Evolutionary conservation across 2,329 filamentous ascomycete genomes (phyloP), one percentile per base, ranked within the genome.

Genomic region (Microthyrium microscopicum): DNA sequence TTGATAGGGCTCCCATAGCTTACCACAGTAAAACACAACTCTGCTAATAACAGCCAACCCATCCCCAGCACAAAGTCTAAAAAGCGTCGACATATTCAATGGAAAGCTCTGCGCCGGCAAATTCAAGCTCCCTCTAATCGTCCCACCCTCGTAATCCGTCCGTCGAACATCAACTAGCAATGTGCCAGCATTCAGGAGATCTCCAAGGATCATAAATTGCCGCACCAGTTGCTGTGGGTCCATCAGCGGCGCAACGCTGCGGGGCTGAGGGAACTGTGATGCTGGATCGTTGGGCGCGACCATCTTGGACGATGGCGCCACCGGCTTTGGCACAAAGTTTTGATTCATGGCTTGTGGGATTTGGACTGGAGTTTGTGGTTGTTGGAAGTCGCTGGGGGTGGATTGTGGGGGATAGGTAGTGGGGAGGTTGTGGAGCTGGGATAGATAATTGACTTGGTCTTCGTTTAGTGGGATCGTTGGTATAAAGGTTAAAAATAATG

Each of bases 71-170:
- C 55, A 58, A 20, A 63, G 39, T 34, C 58, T 49, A 25, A 58
- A 58, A 34, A 62, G 44, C n/a, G 54, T 53, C 2, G 47, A 56
- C 26, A 54, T 45, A 40, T 62, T 62, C 52, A 54, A 49, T 44
- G 55, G 61, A 46, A 63, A 62, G 26, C 52, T 54, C 31, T 62
- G 58, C 1, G 60, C 60, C n/a, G 60, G 60, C 26, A 63, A 47
- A 38, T 62, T 62, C 20, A 63, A 42, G 41, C 54, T 58, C n/a
- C 57, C 58, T 17, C 51, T 47, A 30, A 62, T 58, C 4, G 50
- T 45, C 11, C 59, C 60, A 22, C 60, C 60, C 34, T 58, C 55
- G 39, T 58, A 62, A 43, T 62, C 60, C n/a, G 52, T 62, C 25
- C 59, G 49, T 16, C 60, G 55, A n/a, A 38, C 31, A 38, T 40